phyloP scores from a whole-genome alignment of 1,284 basidiomycete species.

The Apiotrichum montevideense region DNA sequence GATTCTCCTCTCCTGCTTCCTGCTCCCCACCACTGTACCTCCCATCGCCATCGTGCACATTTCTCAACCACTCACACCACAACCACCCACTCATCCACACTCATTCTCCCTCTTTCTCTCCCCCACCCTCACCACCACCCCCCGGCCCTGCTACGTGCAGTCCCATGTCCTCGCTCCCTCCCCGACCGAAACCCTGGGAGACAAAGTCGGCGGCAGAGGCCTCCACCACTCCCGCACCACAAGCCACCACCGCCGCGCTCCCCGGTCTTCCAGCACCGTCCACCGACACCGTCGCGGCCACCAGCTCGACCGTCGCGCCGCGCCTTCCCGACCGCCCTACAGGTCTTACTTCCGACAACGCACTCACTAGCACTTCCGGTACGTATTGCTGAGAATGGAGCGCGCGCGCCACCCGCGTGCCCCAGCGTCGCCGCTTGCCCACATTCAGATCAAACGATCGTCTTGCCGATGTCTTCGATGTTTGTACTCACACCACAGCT shows the following conservation, averaged over 20 bases:
- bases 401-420: too few species aligned
- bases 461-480: too few species aligned
- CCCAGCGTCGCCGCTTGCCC: too few species aligned
- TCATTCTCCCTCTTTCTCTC: background rate
- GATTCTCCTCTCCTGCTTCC: too few species aligned
- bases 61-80: background rate
- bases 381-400: background rate
- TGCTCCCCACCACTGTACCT: background rate
- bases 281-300: slow-evolving; percentile 25
- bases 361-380: slow-evolving; percentile 6
- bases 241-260: slow-evolving; percentile 16
- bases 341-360: slow-evolving; percentile 18
- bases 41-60: background rate
- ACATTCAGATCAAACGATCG: too few species aligned
- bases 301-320: slow-evolving; percentile 26
- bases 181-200: slow-evolving; percentile 43
- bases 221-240: slow-evolving; percentile 21
- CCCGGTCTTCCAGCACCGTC: slow-evolving; percentile 10
- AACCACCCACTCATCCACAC: background rate
- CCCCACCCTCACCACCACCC: background rate
- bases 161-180: slow-evolving; percentile 35
- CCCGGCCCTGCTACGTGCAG: slow-evolving; percentile 1
- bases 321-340: slow-evolving; percentile 36
- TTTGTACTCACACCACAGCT: background rate
- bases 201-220: slow-evolving; percentile 19